Evolutionary conservation across 2,329 filamentous ascomycete species (phyloP), one percentile per base, ranked within the genome.

Genomic region (Xenoacremonium recifei): DNA sequence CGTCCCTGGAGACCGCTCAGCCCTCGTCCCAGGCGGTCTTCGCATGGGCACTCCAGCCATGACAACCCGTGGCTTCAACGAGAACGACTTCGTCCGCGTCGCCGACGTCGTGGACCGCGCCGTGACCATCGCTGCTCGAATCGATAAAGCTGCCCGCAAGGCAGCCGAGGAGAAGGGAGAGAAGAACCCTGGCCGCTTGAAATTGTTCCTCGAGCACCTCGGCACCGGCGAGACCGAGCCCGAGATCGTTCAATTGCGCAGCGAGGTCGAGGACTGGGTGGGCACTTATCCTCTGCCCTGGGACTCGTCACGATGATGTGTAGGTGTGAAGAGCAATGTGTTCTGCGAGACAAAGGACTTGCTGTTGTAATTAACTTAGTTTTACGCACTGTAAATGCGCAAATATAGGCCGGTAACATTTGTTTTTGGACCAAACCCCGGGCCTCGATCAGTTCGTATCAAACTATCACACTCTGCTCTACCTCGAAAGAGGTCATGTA

Each of bases 41-140:
- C 85, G 93, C 53, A 91, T 99, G 71, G 93, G 93, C 42, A 93
- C 92, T 1, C 93, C 93, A 0, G 93, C 93, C 55, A 99, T 99
- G 93, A 97, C 93, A 17, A 96, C 89, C 15, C 83, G 93, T 47
- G 93, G 92, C n/a, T 92, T 99, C 66, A 80, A 78, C 54, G 84
- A 91, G 59, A 82, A 85, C 41, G 93, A 99, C 69, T 99, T 97
- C 69, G 80, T 81, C 40, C 80, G 87, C 13, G 88, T 95, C 12
- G 89, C 88, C 12, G 86, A 89, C 59, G 88, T 95, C 50, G 87
- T 95, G 39, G 87, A 92, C 68, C 82, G 87, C 35, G 85, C 87
- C 7, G 89, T 95, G 35, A 81, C 79, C 21, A 89, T 95, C 55
- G 85, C 89, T 2, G 77, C 85, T 53, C 80, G 86, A 45, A 71